These are phyloP conservation scores for Phyllosticta capitalensis DNA, from an alignment of 2,329 filamentous ascomycete species.

Conservation along the genomic window DNA sequence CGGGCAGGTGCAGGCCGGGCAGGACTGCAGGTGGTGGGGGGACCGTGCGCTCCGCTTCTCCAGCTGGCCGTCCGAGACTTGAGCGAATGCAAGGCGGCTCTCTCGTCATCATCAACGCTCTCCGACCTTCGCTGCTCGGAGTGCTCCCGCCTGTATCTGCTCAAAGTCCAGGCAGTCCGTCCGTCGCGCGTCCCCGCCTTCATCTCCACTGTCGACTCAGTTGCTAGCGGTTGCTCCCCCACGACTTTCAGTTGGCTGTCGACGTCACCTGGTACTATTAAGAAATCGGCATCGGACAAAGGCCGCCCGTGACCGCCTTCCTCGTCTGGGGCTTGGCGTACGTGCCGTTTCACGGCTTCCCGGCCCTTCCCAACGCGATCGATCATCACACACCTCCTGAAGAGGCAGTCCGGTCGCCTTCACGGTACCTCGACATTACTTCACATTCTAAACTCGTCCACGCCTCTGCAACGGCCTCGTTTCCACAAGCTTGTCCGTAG, in stretches of 20 bases:
- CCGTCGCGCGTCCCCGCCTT: background rate
- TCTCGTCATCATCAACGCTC: background rate
- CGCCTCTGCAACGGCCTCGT: background rate
- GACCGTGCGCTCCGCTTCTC: background rate
- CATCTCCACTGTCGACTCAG: too few relatives aligned
- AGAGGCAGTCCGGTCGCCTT: slow-evolving; percentile 3
- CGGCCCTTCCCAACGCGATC: background rate
- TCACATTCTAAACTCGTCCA: too few relatives aligned
- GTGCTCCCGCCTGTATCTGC: too few relatives aligned
- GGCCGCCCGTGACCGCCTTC: slow-evolving; percentile 8
- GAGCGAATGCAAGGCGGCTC: too few relatives aligned
- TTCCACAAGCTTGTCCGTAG: slow-evolving; percentile 4
- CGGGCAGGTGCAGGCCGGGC: background rate
- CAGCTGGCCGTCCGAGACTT: background rate
- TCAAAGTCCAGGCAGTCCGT: too few relatives aligned
- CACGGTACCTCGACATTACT: background rate
- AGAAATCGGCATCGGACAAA: background rate
- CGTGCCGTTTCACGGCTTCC: slow-evolving; percentile 9
- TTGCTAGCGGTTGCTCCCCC: background rate
- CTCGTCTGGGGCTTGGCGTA: slow-evolving; percentile 4
- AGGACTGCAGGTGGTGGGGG: background rate
- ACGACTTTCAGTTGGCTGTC: background rate
- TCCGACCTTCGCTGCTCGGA: background rate
- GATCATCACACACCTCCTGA: slow-evolving; percentile 7
- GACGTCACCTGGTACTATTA: background rate